Base-by-base conservation (phyloP, 306 rosid genomes). In the Carpinus fangiana region DNA sequence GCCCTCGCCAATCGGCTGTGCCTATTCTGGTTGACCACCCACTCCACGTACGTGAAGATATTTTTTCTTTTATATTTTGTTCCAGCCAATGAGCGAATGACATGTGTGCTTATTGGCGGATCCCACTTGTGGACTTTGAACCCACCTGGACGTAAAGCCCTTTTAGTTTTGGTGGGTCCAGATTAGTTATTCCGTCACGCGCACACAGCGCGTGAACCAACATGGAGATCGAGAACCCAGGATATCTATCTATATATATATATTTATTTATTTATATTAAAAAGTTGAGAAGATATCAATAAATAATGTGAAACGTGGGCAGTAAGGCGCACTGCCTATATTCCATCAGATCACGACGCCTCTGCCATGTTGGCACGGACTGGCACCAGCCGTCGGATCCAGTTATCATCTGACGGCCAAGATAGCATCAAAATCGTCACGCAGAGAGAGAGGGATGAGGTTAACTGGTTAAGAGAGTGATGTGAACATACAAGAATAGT, bases 331-430 rank as follows among this genome's bases (percentile, higher is more conserved):
- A 74, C 78, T 76, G 65, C 70, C 84, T 62, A 70, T 70, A 76
- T 82, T 77, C 77, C 71, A 72, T 79, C 57, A 36, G 82, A 87
- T 80, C 78, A 76, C 45, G 83, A 87, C 77, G 51, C 78, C 53
- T 70, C 74, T 85, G 91, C 89, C 91, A 85, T 46, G 87, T 76
- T 78, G 87, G 89, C 91, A 75, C 28, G 10, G 46, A 8, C 77
- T 51, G 76, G 17, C 28, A 50, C 2, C 9, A 21, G 43, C 84
- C 91, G 87, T 82, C 16, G 0, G 86, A 82, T 87, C 7, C 0
- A 0, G 5, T 0, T 0, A 3, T 38, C 2, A 77, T 78, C 78
- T 45, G 43, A 85, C 83, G 83, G 82, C 11, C 5, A 8, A 1
- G 1, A 5, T 54, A 0, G 64, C 43, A 46, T 72, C 70, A 70